These are phyloP conservation scores for Boletus patriciae DNA, from an alignment of 768 basidiomycete species.

Conservation along the genomic window DNA sequence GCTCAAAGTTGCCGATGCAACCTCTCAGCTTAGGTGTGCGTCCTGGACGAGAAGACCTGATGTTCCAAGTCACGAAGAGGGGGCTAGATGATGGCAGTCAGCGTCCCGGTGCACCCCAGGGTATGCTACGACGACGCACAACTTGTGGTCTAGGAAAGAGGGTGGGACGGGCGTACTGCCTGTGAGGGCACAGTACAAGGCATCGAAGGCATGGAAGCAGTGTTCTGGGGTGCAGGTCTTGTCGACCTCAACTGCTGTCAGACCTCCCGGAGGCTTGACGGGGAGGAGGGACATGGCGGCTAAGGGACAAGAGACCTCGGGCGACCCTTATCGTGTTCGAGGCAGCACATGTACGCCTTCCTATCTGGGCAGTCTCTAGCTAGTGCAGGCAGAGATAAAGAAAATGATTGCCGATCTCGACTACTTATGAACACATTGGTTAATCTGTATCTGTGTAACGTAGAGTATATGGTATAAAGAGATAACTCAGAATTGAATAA, in stretches of 20 bases:
- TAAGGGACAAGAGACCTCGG: constrained; percentile 22
- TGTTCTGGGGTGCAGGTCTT: constrained; percentile 68
- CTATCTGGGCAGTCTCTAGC: constrained; percentile 27
- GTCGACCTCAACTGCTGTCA: constrained; percentile 39
- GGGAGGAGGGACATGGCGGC: constrained; percentile 57
- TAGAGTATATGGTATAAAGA: constrained; percentile 43
- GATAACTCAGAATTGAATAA: constrained; percentile 40
- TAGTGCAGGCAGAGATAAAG: neutral
- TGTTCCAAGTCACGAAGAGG: constrained; percentile 97
- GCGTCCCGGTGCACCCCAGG: neutral
- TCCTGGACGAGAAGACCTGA: constrained; percentile 57
- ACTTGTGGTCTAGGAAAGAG: constrained; percentile 70
- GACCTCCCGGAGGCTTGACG: constrained; percentile 46
- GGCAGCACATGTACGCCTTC: constrained; percentile 17
- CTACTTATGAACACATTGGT: constrained; percentile 35
- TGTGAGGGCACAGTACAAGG: constrained; percentile 75
- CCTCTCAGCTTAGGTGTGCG: constrained; percentile 72
- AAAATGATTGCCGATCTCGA: constrained; percentile 16
- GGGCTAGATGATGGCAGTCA: constrained; percentile 42
- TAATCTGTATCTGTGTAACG: constrained; percentile 38
- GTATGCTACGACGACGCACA: constrained; percentile 49
- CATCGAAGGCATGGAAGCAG: constrained; percentile 80
- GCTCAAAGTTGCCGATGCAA: constrained; percentile 93
- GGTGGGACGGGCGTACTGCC: constrained; percentile 52
- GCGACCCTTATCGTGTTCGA: neutral